Evolutionary conservation across 1,284 basidiomycete species (phyloP).

Genomic region (Puccinia horiana): DNA sequence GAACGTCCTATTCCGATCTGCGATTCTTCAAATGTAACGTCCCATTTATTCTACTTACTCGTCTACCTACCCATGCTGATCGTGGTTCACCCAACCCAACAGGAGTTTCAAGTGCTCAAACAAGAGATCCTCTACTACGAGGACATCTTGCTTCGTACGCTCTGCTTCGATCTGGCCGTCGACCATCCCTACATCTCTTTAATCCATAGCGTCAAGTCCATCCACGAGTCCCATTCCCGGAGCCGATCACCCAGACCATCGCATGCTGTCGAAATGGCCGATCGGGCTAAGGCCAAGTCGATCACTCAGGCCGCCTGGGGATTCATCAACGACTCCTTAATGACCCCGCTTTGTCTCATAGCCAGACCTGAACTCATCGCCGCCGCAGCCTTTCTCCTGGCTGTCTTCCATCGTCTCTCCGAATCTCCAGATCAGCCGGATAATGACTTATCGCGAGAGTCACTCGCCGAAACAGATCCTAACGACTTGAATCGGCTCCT

Average conservation of each 20-base stretch:
- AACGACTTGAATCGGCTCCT: conserved; percentile 5
- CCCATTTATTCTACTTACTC: neutral
- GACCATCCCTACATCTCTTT: conserved; percentile 53
- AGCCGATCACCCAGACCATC: neutral
- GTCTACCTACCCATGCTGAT: neutral
- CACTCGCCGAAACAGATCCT: neutral
- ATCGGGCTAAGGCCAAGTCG: conserved; percentile 39
- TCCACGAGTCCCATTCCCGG: conserved; percentile 8
- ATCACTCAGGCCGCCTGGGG: conserved; percentile 47
- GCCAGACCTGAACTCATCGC: conserved; percentile 38
- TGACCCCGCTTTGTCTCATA: conserved; percentile 40
- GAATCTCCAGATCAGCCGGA: conserved; percentile 23
- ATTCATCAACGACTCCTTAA: conserved; percentile 46
- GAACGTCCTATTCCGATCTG: neutral
- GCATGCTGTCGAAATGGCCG: conserved; percentile 13
- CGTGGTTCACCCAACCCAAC: neutral
- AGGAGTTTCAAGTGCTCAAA: conserved; percentile 49
- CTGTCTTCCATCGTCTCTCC: conserved; percentile 34
- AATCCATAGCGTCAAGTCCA: conserved; percentile 13
- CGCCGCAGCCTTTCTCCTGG: conserved; percentile 38
- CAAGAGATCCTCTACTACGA: conserved; percentile 53
- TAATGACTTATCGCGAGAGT: neutral
- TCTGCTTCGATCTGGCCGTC: conserved; percentile 55
- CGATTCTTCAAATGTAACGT: conserved; percentile 38
- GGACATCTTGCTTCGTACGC: conserved; percentile 53